Percentiles rank a stretch among this genome's conserved stretches.
Conservation (phyloP, 129 eudicot species). For the Pseudognaphalium luteoalbum region DNA sequence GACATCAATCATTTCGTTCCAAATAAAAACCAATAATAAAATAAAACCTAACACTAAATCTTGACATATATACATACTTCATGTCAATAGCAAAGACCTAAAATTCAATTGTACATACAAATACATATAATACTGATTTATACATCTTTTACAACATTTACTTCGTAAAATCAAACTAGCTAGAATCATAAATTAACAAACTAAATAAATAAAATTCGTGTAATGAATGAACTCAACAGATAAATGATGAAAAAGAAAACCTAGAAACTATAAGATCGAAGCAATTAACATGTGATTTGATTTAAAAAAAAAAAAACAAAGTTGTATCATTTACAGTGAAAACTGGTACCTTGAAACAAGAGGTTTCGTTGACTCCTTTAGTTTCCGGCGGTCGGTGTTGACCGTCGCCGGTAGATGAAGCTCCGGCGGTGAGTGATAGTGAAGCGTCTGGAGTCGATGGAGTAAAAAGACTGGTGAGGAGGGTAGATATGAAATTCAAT, state of each 20-base stretch:
- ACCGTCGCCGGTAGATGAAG: neutral
- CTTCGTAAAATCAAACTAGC: no score
- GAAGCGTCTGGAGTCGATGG: neutral
- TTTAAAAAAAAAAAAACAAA: neutral
- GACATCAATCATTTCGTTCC: no score
- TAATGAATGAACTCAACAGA: neutral
- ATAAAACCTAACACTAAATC: no score
- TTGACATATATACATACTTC: neutral
- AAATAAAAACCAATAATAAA: no score
- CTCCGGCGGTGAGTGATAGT: slow-evolving; percentile 17
- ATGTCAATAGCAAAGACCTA: no score
- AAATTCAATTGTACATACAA: no score
- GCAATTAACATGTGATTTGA: neutral
- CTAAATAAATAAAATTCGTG: neutral
- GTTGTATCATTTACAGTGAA: neutral
- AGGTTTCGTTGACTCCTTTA: neutral
- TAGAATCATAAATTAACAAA: no score
- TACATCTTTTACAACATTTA: no score
- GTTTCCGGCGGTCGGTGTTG: neutral
- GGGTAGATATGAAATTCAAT: slow-evolving; percentile 11
- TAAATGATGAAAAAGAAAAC: neutral
- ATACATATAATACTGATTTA: no score
- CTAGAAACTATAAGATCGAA: slow-evolving; percentile 4
- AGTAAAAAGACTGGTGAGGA: slow-evolving; percentile 11
- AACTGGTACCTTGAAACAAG: slow-evolving; percentile 10